Evolutionary conservation across 768 basidiomycete genomes (phyloP).

Genomic region (Rossbeevera mucosa): DNA sequence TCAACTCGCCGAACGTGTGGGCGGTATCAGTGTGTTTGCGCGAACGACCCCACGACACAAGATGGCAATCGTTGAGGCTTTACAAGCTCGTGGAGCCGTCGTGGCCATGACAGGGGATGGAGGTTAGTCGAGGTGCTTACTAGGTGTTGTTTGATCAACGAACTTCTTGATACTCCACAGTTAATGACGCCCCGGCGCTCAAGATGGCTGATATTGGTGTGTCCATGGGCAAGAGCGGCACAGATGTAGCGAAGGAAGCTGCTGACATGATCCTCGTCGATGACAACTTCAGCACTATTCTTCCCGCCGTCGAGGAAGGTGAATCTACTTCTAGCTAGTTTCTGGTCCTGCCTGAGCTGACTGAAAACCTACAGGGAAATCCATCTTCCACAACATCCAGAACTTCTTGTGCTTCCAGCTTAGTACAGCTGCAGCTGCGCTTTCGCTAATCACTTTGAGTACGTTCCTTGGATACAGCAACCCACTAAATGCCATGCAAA

Average conservation of each 20-base stretch:
- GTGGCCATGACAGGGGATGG: slow-evolving; percentile 99
- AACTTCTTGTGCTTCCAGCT: slow-evolving; percentile 97
- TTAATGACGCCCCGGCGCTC: slow-evolving; percentile 94
- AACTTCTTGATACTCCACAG: slow-evolving; percentile 29
- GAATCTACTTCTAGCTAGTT: slow-evolving; percentile 7
- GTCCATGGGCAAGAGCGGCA: slow-evolving; percentile 98
- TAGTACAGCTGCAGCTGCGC: slow-evolving; percentile 93
- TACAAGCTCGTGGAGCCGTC: slow-evolving; percentile 82
- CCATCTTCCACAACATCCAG: slow-evolving; percentile 98
- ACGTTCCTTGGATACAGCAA: slow-evolving; percentile 87
- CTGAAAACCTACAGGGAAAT: slow-evolving; percentile 60
- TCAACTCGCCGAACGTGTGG: slow-evolving; percentile 81
- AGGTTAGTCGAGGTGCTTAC: slow-evolving; percentile 51
- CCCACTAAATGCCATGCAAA: slow-evolving; percentile 97
- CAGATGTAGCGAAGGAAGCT: slow-evolving; percentile 97
- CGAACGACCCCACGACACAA: slow-evolving; percentile 95
- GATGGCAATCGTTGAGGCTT: slow-evolving; percentile 95
- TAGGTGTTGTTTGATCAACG: background rate
- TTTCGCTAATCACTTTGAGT: slow-evolving; percentile 92
- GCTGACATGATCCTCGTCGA: slow-evolving; percentile 96
- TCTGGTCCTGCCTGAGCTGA: background rate
- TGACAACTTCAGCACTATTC: slow-evolving; percentile 92
- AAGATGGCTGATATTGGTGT: slow-evolving; percentile 99
- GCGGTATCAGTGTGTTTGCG: slow-evolving; percentile 83
- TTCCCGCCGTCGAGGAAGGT: slow-evolving; percentile 95